Percentiles rank a stretch among this genome's conserved stretches.
Conservation (phyloP, 441 rosid species). For the Metrosideros polymorpha region DNA sequence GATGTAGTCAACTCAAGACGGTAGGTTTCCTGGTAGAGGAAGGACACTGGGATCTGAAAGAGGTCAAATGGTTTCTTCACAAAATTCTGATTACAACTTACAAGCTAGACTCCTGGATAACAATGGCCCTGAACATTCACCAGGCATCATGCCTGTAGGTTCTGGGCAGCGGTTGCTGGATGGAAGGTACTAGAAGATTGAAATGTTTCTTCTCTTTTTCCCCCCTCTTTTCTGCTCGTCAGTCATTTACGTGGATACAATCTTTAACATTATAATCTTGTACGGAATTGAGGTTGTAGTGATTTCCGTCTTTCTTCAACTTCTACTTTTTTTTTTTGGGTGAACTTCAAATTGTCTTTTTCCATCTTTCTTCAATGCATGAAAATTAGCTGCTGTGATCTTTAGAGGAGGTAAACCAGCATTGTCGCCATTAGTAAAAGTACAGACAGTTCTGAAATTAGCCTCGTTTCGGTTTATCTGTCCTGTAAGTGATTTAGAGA, state of each 20-base stretch:
- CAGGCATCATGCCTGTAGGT: conserved; percentile 24
- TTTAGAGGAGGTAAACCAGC: background rate
- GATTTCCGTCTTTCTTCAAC: background rate
- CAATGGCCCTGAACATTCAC: conserved; percentile 25
- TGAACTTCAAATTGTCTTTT: too few species aligned
- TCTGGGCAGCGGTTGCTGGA: conserved; percentile 26
- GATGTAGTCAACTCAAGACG: conserved; percentile 1
- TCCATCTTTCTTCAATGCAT: background rate
- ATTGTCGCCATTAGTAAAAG: background rate
- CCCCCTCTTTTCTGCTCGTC: background rate
- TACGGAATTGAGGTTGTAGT: background rate
- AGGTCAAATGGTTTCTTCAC: conserved; percentile 28
- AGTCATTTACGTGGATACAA: background rate
- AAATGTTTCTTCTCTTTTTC: background rate
- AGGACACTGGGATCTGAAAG: conserved; percentile 51
- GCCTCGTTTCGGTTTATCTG: background rate
- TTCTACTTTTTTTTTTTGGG: too few species aligned
- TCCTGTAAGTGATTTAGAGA: background rate
- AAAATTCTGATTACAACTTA: conserved; percentile 58
- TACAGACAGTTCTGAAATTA: background rate
- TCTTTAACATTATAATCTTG: background rate
- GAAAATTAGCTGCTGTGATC: background rate
- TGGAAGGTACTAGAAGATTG: conserved; percentile 36
- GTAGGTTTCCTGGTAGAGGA: conserved; percentile 74
- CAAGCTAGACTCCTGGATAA: conserved; percentile 76